phyloP scores from a whole-genome alignment of 148 eudicot species.

The Oxyria digyna region DNA sequence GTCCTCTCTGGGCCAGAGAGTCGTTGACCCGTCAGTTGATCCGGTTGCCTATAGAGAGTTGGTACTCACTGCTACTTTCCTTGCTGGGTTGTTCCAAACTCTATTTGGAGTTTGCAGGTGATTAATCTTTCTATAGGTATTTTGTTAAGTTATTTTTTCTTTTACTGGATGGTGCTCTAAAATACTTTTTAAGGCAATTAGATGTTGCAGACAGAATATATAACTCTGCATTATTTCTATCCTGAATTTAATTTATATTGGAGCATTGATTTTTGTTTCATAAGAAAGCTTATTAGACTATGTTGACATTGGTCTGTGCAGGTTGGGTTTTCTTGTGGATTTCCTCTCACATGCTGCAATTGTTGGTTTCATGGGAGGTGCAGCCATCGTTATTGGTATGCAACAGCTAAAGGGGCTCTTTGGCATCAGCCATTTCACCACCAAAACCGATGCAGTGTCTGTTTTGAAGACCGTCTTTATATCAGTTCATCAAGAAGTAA shows the following conservation, averaged over 20 bases:
- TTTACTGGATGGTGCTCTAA: not conserved
- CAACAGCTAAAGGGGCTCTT: slow-evolving; percentile 71
- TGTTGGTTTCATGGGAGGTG: slow-evolving; percentile 85
- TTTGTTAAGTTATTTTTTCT: not conserved
- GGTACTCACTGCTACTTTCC: slow-evolving; percentile 66
- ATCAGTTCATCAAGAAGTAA: slow-evolving; percentile 44
- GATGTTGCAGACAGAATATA: not conserved
- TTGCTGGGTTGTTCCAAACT: slow-evolving; percentile 57
- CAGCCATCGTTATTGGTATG: slow-evolving; percentile 64
- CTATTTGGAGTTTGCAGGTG: slow-evolving; percentile 63
- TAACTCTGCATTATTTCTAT: not conserved
- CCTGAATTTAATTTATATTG: not conserved
- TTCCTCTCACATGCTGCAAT: slow-evolving; percentile 70
- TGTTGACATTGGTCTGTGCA: not conserved
- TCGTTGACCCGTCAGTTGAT: slow-evolving; percentile 42
- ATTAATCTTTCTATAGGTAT: not conserved
- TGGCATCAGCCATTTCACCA: slow-evolving; percentile 56
- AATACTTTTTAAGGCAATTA: not conserved
- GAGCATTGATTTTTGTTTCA: not conserved
- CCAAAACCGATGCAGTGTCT: slow-evolving; percentile 49
- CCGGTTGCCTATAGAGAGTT: slow-evolving; percentile 36
- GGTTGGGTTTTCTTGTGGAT: slow-evolving; percentile 59
- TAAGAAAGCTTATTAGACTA: not conserved
- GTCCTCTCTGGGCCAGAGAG: slow-evolving; percentile 37
- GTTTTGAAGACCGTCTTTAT: slow-evolving; percentile 39